These are phyloP conservation scores for Hemileia vastatrix DNA, from an alignment of 1,284 basidiomycete genomes.

Conservation along the genomic window DNA sequence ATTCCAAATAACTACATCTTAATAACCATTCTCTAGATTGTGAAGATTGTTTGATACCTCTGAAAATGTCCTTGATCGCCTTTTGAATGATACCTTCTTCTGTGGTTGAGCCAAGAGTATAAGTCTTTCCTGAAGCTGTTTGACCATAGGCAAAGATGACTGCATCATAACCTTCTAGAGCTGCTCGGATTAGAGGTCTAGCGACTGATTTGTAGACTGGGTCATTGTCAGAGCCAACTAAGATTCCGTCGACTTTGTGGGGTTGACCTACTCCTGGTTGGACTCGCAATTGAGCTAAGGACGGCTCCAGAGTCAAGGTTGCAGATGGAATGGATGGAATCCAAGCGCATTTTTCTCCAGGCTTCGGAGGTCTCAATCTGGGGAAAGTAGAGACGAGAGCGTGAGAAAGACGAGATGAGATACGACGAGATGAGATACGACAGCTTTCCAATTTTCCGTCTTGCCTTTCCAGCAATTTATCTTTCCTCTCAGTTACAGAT, in stretches of 20 bases:
- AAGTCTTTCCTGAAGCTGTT: conserved; percentile 84
- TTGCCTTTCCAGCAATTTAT: too few relatives aligned
- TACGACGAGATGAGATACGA: too few relatives aligned
- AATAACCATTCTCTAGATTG: conserved; percentile 46
- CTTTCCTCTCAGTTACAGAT: too few relatives aligned
- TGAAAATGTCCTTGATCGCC: conserved; percentile 58
- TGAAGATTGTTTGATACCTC: conserved; percentile 32
- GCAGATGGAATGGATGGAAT: conserved; percentile 26
- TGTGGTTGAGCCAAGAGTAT: conserved; percentile 70
- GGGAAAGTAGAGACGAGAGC: background rate
- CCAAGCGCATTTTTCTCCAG: conserved; percentile 35
- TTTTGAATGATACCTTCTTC: conserved; percentile 92
- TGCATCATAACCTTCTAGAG: conserved; percentile 93
- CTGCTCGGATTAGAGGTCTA: conserved; percentile 52
- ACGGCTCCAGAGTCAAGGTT: conserved; percentile 30
- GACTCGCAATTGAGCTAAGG: conserved; percentile 26
- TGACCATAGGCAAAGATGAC: conserved; percentile 84
- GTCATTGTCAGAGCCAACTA: conserved; percentile 35
- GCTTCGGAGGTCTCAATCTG: conserved; percentile 29
- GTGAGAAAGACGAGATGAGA: too few relatives aligned
- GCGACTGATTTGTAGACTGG: conserved; percentile 35
- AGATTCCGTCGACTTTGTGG: conserved; percentile 37
- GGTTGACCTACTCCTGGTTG: conserved; percentile 30
- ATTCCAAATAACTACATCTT: conserved; percentile 53
- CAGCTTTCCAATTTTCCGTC: too few relatives aligned